Conservation (phyloP, 1,139 yeast species). For the Suzukiozyma palmioleophila region DNA sequence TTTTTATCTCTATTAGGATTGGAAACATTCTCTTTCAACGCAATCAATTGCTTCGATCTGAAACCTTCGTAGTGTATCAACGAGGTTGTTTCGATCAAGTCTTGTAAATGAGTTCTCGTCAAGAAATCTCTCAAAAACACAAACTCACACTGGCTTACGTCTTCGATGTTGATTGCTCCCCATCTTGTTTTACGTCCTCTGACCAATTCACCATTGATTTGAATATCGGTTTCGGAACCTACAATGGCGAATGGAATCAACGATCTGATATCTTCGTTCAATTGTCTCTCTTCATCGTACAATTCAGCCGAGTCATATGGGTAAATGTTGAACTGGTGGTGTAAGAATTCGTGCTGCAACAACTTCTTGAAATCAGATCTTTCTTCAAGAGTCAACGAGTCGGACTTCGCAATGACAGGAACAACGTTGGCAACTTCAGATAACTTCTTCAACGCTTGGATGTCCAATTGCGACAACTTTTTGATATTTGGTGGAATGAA, state of each 20-base stretch:
- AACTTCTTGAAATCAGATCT: conserved; percentile 70
- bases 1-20: conserved; percentile 29
- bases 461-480: conserved; percentile 78
- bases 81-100: conserved; percentile 89
- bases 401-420: conserved; percentile 93
- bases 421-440: conserved; percentile 91
- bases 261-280: conserved; percentile 72
- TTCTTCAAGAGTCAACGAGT: conserved; percentile 82
- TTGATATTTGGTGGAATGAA: conserved; percentile 85
- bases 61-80: conserved; percentile 87
- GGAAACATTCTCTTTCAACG: conserved; percentile 82
- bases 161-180: conserved; percentile 92
- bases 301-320: conserved; percentile 80
- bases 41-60: conserved; percentile 89
- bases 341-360: conserved; percentile 72
- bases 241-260: conserved; percentile 91
- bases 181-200: conserved; percentile 91
- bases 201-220: conserved; percentile 72
- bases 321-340: conserved; percentile 73
- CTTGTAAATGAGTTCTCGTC: conserved; percentile 93
- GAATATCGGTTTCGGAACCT: conserved; percentile 81
- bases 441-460: conserved; percentile 77
- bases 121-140: conserved; percentile 88
- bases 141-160: conserved; percentile 92
- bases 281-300: conserved; percentile 75